A percentile compares a stretch with the other conserved stretches of the same genome.
These are phyloP conservation scores for Rubia yunnanensis DNA, from an alignment of 257 asterid genomes.

Conservation along the genomic window DNA sequence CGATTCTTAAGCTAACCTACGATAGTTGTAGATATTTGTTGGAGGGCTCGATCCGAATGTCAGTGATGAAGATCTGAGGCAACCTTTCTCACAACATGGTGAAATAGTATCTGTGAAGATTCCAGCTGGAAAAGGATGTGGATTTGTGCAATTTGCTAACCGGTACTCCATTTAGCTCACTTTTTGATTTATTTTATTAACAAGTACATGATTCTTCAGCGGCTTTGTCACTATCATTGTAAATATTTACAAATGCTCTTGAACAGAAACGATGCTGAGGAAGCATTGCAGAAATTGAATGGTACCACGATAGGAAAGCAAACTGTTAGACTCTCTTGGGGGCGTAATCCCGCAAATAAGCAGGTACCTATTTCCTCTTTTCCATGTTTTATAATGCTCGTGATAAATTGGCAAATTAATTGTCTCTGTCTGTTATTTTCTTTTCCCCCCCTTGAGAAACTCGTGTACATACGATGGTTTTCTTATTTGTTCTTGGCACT, in stretches of 20 bases:
- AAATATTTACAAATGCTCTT: not conserved
- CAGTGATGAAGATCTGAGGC: slow-evolving; percentile 78
- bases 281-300: slow-evolving; percentile 39
- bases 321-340: slow-evolving; percentile 46
- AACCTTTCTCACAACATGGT: slow-evolving; percentile 72
- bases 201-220: not conserved
- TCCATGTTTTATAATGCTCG: not conserved
- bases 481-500: not conserved
- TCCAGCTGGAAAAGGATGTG: slow-evolving; percentile 89
- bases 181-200: not conserved
- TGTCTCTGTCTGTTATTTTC: too few relatives aligned
- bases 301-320: slow-evolving; percentile 36
- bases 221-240: not conserved
- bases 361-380: slow-evolving; percentile 21
- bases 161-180: slow-evolving; percentile 32
- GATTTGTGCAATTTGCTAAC: slow-evolving; percentile 83
- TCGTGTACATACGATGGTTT: not conserved
- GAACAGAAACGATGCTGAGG: slow-evolving; percentile 44
- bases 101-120: slow-evolving; percentile 79
- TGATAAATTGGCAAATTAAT: not conserved
- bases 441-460: not conserved
- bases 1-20: slow-evolving; percentile 21
- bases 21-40: slow-evolving; percentile 62
- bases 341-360: slow-evolving; percentile 42
- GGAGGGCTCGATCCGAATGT: slow-evolving; percentile 90